A percentile compares a stretch with the other conserved stretches of the same genome.
Evolutionary conservation across 306 rosid genomes (phyloP).

Genomic region (Rosa lucieae): DNA sequence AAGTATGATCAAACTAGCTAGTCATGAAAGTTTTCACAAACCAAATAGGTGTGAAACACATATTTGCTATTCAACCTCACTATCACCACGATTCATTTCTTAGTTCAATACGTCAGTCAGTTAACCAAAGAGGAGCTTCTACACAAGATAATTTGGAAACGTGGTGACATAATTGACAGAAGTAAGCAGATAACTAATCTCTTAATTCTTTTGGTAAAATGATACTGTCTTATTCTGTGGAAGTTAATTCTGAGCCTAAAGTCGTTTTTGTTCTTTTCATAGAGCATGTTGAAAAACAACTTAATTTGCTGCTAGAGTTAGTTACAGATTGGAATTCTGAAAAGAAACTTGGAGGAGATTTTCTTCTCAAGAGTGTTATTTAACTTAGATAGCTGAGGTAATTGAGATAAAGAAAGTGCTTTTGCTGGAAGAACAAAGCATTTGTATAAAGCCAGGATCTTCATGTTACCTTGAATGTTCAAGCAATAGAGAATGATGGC

Average conservation of each 20-base stretch:
- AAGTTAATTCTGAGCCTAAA: conserved; percentile 27
- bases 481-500: conserved; percentile 35
- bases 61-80: no score
- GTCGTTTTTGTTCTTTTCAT: conserved; percentile 13
- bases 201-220: background rate
- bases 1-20: no score
- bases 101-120: conserved; percentile 41
- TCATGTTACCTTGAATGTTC: conserved; percentile 44
- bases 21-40: no score
- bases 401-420: conserved; percentile 49
- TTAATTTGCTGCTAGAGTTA: conserved; percentile 58
- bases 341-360: conserved; percentile 65
- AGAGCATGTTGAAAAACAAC: conserved; percentile 80
- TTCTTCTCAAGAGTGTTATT: conserved; percentile 50
- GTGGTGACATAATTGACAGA: conserved; percentile 50
- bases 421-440: conserved; percentile 47
- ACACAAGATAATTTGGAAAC: conserved; percentile 55
- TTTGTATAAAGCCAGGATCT: conserved; percentile 76
- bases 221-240: background rate
- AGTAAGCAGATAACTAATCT: conserved; percentile 45
- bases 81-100: conserved; percentile 37
- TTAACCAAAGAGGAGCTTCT: conserved; percentile 66
- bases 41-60: no score
- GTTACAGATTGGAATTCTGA: conserved; percentile 87
- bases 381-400: conserved; percentile 39